These are phyloP conservation scores for Hymenoscyphus scutula DNA, from an alignment of 2,329 filamentous ascomycete species.

Conservation along the genomic window DNA sequence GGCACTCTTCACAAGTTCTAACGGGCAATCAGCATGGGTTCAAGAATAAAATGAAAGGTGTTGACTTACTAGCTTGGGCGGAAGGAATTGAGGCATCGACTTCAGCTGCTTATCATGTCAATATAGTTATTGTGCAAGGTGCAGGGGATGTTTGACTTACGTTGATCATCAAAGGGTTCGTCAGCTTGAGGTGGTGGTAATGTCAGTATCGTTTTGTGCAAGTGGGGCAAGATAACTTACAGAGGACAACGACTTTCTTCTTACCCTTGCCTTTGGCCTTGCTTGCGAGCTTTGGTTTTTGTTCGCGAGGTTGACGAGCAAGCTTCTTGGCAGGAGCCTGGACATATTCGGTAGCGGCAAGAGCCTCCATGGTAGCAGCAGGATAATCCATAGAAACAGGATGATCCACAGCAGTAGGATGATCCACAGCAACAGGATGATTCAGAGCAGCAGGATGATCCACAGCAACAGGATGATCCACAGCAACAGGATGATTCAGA, in stretches of 20 bases:
- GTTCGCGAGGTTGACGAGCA: too few species aligned
- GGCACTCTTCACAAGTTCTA: background rate
- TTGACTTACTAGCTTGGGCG: background rate
- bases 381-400: too few species aligned
- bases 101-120: background rate
- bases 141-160: background rate
- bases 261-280: background rate
- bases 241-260: background rate
- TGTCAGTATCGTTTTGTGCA: background rate
- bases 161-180: background rate
- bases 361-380: too few species aligned
- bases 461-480: too few species aligned
- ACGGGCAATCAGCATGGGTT: background rate
- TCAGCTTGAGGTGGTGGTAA: background rate
- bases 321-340: too few species aligned
- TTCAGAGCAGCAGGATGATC: too few species aligned
- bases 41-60: background rate
- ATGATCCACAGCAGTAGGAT: too few species aligned
- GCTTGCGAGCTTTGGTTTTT: background rate
- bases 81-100: background rate
- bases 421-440: too few species aligned
- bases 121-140: background rate
- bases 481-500: too few species aligned
- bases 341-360: too few species aligned
- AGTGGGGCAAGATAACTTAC: background rate